Percentiles rank a stretch among this genome's conserved stretches.
phyloP scores from a whole-genome alignment of 345 rosid species.

The Camelina neglecta region DNA sequence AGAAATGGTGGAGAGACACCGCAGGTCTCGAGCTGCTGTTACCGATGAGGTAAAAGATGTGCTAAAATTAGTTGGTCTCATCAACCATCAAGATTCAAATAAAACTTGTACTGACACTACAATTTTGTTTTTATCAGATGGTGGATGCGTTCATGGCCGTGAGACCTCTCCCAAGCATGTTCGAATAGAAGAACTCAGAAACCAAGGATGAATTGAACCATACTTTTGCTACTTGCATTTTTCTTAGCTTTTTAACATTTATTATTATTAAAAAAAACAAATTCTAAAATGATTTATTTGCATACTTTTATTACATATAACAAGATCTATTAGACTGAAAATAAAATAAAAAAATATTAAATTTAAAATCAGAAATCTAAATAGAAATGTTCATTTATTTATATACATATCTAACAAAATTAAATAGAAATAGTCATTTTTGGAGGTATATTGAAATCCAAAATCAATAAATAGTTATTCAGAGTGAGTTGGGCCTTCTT shows the following conservation, averaged over 20 bases:
- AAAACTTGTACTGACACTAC: not conserved
- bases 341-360: no score
- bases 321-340: not conserved
- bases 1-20: conserved; percentile 83
- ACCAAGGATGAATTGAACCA: not conserved
- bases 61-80: not conserved
- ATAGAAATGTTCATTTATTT: not conserved
- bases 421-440: not conserved
- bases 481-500: not conserved
- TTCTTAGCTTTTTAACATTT: not conserved
- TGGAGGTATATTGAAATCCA: not conserved
- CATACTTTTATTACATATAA: not conserved
- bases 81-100: not conserved
- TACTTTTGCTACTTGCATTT: not conserved
- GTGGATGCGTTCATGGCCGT: conserved; percentile 93
- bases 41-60: conserved; percentile 66
- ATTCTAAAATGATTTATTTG: not conserved
- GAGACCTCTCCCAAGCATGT: conserved; percentile 92
- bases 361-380: no score
- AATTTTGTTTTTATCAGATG: conserved; percentile 53
- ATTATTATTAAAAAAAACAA: not conserved
- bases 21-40: conserved; percentile 76
- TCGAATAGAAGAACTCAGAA: conserved; percentile 25
- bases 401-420: not conserved
- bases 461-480: not conserved